Evolutionary conservation across 164 flowering plant species (phyloP), one percentile per base, ranked within the genome.

Genomic region (Nymphaea thermarum): DNA sequence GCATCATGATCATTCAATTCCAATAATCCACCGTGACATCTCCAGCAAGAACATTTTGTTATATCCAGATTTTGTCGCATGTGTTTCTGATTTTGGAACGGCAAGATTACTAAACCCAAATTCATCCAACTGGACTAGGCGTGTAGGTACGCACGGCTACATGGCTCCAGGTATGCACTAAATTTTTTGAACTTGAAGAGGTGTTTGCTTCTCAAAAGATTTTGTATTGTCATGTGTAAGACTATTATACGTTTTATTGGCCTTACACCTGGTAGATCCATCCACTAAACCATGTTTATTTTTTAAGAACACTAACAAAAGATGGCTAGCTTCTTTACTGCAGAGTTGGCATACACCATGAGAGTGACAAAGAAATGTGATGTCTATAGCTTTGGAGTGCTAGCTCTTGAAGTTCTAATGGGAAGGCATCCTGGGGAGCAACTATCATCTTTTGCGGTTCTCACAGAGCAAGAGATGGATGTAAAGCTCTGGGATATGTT

Each of bases 351-450:
- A 2, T 65, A 60, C 25, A 77, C 87, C 53, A 82, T 84, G 87
- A 51, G 63, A 17, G 80, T 85, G 3, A 86, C 84, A 4, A 83
- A 79, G 18, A 83, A 86, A 66, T 82, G 87, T 66, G 94, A 88
- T 70, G 89, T 86, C 12, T 88, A 86, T 65, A 88, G 91, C 75
- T 88, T 83, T 61, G 91, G 94, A 44, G 87, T 88, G 68, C 83
- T 86, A 44, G 78, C 81, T n/a, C 64, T 86, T 44, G 94, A 88
- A 68, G 73, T 84, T n/a, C 74, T 88, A 77, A 82, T 80, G 82
- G 94, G 94, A 71, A 77, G 66, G 67, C 94, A 88, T 60, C 94
- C 94, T 4, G 81, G 88, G 6, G 88, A 86, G 44, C 70, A 84
- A 45, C 62, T 90, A 16, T 16, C 73, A 44, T 75, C 77, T 4